phyloP scores from a whole-genome alignment of 805 yeast species.

The Candida quercuum region DNA sequence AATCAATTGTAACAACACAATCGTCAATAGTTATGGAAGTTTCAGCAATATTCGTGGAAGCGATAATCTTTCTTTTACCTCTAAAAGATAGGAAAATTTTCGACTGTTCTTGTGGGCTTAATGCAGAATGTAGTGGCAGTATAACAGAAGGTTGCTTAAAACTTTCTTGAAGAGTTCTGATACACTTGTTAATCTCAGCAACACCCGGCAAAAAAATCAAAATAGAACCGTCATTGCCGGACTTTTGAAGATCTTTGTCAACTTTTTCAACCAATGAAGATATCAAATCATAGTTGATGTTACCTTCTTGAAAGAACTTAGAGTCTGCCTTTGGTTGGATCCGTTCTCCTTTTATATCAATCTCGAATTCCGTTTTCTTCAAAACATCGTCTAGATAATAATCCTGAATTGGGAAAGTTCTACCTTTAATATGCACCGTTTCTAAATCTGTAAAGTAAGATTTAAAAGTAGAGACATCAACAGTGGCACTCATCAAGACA shows the following conservation, averaged over 20 bases:
- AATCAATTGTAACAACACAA: conserved; percentile 85
- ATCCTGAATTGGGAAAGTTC: conserved; percentile 89
- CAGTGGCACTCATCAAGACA: conserved; percentile 92
- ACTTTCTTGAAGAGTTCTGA: conserved; percentile 30
- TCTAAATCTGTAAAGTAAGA: conserved; percentile 56
- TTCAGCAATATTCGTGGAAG: conserved; percentile 92
- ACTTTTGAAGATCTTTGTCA: conserved; percentile 39
- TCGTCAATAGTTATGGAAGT: conserved; percentile 96
- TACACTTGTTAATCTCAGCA: conserved; percentile 71
- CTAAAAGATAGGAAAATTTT: conserved; percentile 60
- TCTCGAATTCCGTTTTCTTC: conserved; percentile 48
- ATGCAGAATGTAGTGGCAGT: conserved; percentile 85
- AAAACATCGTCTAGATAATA: conserved; percentile 66
- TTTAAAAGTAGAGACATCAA: conserved; percentile 62
- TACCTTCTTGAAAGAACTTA: conserved; percentile 57
- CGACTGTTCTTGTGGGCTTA: conserved; percentile 77
- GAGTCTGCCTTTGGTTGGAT: conserved; percentile 61
- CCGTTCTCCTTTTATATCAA: conserved; percentile 36
- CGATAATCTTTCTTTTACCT: conserved; percentile 70
- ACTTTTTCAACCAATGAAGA: conserved; percentile 48
- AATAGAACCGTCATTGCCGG: conserved; percentile 60
- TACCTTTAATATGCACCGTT: conserved; percentile 82
- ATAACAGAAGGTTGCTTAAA: conserved; percentile 30
- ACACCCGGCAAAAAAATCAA: conserved; percentile 88
- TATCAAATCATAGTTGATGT: conserved; percentile 70